A percentile compares a stretch with the other conserved stretches of the same genome.
Evolutionary conservation across 495 filamentous ascomycete genomes (phyloP).

Genomic region (Aspergillus sparsus): DNA sequence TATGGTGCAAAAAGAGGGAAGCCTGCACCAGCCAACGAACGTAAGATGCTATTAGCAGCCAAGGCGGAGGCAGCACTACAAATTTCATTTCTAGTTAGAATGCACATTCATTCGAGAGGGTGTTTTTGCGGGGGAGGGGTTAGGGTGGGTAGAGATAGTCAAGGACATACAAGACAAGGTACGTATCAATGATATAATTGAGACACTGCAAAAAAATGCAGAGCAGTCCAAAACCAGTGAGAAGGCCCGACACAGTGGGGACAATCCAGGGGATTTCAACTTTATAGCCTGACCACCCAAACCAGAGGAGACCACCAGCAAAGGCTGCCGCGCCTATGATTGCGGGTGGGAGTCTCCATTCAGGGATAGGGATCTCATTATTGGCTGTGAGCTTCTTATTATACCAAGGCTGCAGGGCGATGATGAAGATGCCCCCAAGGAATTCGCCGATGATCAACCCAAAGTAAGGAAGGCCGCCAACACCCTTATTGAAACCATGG

Average conservation of each 20-base stretch:
- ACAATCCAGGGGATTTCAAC: slow-evolving; percentile 76
- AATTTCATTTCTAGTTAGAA: slow-evolving; percentile 4
- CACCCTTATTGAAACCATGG: slow-evolving; percentile 64
- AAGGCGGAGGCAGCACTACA: slow-evolving; percentile 74
- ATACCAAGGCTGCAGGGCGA: slow-evolving; percentile 63
- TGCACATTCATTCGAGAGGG: not conserved
- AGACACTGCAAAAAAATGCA: slow-evolving; percentile 80
- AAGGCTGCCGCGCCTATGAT: slow-evolving; percentile 78
- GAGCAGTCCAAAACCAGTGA: slow-evolving; percentile 65
- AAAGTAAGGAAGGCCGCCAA: slow-evolving; percentile 75
- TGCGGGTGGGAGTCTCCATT: slow-evolving; percentile 81
- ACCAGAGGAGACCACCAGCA: slow-evolving; percentile 78
- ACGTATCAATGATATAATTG: slow-evolving; percentile 86
- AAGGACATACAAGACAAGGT: slow-evolving; percentile 73
- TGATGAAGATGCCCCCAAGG: slow-evolving; percentile 64
- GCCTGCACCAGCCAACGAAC: slow-evolving; percentile 70
- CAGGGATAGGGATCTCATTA: slow-evolving; percentile 71
- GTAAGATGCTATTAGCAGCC: slow-evolving; percentile 80
- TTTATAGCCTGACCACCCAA: slow-evolving; percentile 75
- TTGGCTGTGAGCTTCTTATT: slow-evolving; percentile 70
- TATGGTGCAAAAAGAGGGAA: slow-evolving; percentile 80
- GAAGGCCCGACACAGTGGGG: slow-evolving; percentile 69
- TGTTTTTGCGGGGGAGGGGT: not conserved
- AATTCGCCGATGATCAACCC: slow-evolving; percentile 78
- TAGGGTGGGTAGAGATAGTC: slow-evolving; percentile 29